phyloP scores from a whole-genome alignment of 2,329 filamentous ascomycete genomes.

The Arthrobotrys entomopaga region DNA sequence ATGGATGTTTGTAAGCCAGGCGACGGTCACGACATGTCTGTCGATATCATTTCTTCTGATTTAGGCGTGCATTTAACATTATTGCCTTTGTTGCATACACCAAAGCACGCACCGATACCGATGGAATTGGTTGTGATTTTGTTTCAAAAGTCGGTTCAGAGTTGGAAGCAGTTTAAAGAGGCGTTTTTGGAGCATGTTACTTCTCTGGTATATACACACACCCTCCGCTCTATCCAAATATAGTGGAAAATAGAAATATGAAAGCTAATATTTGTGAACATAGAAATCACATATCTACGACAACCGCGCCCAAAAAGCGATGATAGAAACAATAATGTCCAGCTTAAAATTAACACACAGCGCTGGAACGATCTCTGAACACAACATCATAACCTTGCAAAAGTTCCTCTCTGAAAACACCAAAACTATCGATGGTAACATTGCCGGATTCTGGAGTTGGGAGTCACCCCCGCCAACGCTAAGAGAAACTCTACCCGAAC shows the following conservation, averaged over 20 bases:
- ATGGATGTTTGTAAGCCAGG: conserved; percentile 48
- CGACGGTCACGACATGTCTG: conserved; percentile 37
- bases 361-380: conserved; percentile 39
- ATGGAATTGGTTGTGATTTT: conserved; percentile 44
- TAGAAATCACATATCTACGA: conserved; percentile 55
- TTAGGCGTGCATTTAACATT: conserved; percentile 38
- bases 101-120: conserved; percentile 36
- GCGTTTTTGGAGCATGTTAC: conserved; percentile 43
- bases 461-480: conserved; percentile 26
- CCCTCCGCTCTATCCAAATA: background rate
- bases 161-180: conserved; percentile 43
- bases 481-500: conserved; percentile 28
- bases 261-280: conserved; percentile 1
- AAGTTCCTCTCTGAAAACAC: conserved; percentile 36
- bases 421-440: conserved; percentile 46
- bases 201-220: conserved; percentile 18
- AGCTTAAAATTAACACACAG: conserved; percentile 43
- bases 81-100: conserved; percentile 37
- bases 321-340: conserved; percentile 54
- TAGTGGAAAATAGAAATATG: background rate
- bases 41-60: conserved; percentile 52
- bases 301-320: conserved; percentile 52
- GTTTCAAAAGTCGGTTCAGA: conserved; percentile 38
- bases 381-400: conserved; percentile 33
- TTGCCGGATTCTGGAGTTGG: conserved; percentile 50